Base-by-base conservation (phyloP, 2,329 filamentous ascomycete species). In the Aspergillus eucalypticola region DNA sequence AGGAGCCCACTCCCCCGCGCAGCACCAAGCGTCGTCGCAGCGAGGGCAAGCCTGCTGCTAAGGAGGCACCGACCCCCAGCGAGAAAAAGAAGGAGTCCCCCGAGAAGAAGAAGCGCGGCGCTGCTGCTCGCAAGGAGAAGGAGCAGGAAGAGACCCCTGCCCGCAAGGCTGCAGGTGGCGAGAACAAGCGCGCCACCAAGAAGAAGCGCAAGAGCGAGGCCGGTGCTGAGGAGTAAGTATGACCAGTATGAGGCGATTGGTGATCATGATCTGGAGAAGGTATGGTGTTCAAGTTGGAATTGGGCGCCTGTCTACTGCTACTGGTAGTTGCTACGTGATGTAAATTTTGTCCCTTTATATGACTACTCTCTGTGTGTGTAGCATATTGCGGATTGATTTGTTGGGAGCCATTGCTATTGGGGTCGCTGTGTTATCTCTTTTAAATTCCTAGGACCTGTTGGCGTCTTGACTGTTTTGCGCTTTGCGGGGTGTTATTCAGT, bases 151-250 rank as follows among this genome's bases (percentile, higher is more conserved):
- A 67, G 48, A 59, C 60, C 15, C 59, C 69, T 25, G 61, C 69
- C 50, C 69, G 71, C 50, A 75, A 76, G 54, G 60, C 71, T 13
- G 69, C 71, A 46, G 67, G 63, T 4, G 65, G 67, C 2, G 74
- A 77, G 17, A 61, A 57, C 44, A 78, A 76, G 68, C 74, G 74
- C 64, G 25, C 46, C 46, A 68, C 66, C 39, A 75, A 73, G 66
- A 82, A 81, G 74, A 82, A 81, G 77, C 75, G 77, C 64, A 81
- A 80, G 77, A 80, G 78, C 65, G 77, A 79, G 62, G 73, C 64
- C 38, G 67, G 48, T 29, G 62, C 32, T 25, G 65, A 69, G 13
- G 68, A 71, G 56, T 71, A 65, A 65, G 53, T 56, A 35, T 3
- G 10, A 35, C 11, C 3, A 35, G 32, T 35, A 35, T 35, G 32